Base-by-base conservation (phyloP, 2,329 filamentous ascomycete species). In the Hypoxylon sp. region DNA sequence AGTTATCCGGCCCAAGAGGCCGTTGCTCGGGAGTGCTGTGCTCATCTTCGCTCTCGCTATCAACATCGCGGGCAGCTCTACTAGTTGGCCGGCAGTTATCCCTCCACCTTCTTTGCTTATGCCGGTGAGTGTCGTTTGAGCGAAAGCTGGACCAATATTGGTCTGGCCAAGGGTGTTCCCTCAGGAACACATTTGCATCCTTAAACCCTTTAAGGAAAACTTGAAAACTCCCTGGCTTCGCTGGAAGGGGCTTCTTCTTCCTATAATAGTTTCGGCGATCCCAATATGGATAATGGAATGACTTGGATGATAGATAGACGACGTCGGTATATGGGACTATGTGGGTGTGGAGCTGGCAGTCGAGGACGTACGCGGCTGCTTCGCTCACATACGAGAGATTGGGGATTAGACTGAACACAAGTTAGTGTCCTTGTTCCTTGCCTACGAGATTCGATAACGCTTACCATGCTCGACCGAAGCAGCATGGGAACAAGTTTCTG, bases 241-340 rank as follows among this genome's bases (percentile, higher is more conserved):
- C 86, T 0, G 96, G 96, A 1, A 98, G 84, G 1, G 91, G 84
- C 79, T 93, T 97, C 79, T 91, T 92, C 76, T 93, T 96, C 75
- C 93, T 88, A 76, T 96, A 93, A 75, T 91, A 96, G 72, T 90
- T 93, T 74, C 94, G 87, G 18, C 95, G 89, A 75, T 97, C 94
- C 94, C 94, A 99, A 78, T 96, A 98, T 63, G 97, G 96, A 76
- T 99, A 99, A 78, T 96, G 94, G 78, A 99, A 99, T 1, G 94
- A 96, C 78, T 97, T 98, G 16, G 96, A 98, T 4, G 95, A 96
- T 24, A 99, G 84, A 75, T 91, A 92, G 32, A 98, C 93, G 40
- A 99, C 93, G 73, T 97, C 96, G 42, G 96, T 99, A 74, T 97
- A 98, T 0, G 96, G 96, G 4, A 99, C 96, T 71, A 99, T 85